Evolutionary conservation across 2,329 filamentous ascomycete genomes (phyloP).

Genomic region (Paecilomyces variotii): DNA sequence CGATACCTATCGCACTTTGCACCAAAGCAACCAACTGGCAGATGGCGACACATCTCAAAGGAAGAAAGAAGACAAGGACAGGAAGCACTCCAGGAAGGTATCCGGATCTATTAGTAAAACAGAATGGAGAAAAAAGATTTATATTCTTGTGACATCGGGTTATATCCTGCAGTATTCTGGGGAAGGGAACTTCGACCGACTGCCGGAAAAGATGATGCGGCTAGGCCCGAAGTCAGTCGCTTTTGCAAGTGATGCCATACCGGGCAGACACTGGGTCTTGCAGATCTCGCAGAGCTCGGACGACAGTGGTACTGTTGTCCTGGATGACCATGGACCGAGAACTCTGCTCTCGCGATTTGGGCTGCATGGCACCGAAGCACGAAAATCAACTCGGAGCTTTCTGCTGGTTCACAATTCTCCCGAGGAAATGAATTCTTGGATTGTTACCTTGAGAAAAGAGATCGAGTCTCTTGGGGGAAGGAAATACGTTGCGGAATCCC

Average conservation of each 20-base stretch:
- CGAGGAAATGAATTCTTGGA: constrained; percentile 38
- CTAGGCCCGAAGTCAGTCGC: constrained; percentile 39
- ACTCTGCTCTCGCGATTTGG: constrained; percentile 33
- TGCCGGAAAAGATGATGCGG: constrained; percentile 41
- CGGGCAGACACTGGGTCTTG: constrained; percentile 42
- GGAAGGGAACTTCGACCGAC: constrained; percentile 36
- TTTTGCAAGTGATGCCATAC: constrained; percentile 43
- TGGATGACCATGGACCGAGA: constrained; percentile 21
- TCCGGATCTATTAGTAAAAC: constrained; percentile 31
- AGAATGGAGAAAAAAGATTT: constrained; percentile 39
- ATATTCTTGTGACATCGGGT: constrained; percentile 36
- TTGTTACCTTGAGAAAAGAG: constrained; percentile 36
- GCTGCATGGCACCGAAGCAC: constrained; percentile 25
- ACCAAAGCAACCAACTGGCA: constrained; percentile 11
- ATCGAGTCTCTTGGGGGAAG: constrained; percentile 40
- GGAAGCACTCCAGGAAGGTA: constrained; percentile 27
- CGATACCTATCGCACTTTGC: constrained; percentile 6
- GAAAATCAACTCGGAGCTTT: constrained; percentile 30
- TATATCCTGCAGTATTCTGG: constrained; percentile 40
- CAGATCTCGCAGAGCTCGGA: constrained; percentile 35
- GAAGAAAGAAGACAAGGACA: constrained; percentile 28
- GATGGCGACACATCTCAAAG: constrained; percentile 17
- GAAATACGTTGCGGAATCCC: constrained; percentile 33
- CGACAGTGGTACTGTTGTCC: constrained; percentile 17
- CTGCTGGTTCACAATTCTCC: constrained; percentile 37